Base-by-base conservation (phyloP, 768 basidiomycete species). In the Lentinula guzmanii region DNA sequence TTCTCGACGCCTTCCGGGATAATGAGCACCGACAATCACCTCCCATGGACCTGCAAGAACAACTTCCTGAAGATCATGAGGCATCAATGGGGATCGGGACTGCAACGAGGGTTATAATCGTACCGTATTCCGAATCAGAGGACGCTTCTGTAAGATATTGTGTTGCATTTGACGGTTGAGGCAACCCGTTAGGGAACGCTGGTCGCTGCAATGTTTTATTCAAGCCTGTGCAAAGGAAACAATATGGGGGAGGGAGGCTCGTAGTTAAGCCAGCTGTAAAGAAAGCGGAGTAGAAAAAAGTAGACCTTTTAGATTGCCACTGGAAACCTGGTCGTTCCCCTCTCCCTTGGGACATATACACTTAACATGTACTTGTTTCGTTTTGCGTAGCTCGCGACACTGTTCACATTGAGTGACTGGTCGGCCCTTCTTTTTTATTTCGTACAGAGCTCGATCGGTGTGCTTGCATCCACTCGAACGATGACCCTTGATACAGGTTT, bases 401-500 rank as follows among this genome's bases (percentile, higher is more conserved):
- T 88, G 86, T 67, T 86, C 84, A 75, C 95, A 97, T 72, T 96
- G 94, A 9, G 95, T 93, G 28, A 93, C 84, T 1, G 94, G 94
- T 41, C 94, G 84, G 2, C 94, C 94, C 71, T 96, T 95, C 79
- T 90, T 91, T 79, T 94, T 93, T 61, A 96, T 91, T 74, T 95
- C 92, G 71, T 87, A 94, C 55, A 96, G 80, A 41, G 93, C 89
- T 48, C 94, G 84, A 71, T 94, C 91, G 61, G 85, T 89, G 71
- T 96, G 94, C 69, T 86, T 87, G 76, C 94, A 96, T 33, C 86
- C 82, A 15, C 91, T 92, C n/a, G 93, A 94, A 53, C 94, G 85
- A 74, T 96, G 93, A n/a, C 93, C 94, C 76, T 94, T 94, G 75
- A 95, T 95, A 77, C 94, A 96, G 66, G 91, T 90, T 78, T 91